Evolutionary conservation across 1,139 yeast species (phyloP), one percentile per base, ranked within the genome.

Genomic region (Citeromyces hawaiiensis): DNA sequence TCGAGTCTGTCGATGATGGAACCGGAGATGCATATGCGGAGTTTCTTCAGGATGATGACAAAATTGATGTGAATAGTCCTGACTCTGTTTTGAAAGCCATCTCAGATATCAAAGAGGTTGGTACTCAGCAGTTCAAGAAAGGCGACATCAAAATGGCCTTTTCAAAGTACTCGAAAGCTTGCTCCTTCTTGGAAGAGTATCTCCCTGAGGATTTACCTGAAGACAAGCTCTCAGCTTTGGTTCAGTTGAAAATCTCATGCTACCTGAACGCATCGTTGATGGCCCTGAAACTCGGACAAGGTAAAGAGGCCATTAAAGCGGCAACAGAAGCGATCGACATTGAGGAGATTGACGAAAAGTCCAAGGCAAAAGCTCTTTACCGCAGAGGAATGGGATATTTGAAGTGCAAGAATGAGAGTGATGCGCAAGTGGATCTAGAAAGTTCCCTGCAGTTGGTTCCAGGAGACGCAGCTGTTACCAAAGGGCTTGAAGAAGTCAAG

Each of bases 1-100:
- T 23, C 11, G 27, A 23, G 27, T 56, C 50, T 7, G 56, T 60
- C 14, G 85, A 78, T 48, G 96, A 85, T 53, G 88, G 83, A 15
- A 80, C 86, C 19, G 96, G 96, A 15, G 97, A 88, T 55, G 60
- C 67, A 32, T 87, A 79, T 55, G 96, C 85, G 55, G 93, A 80
- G 40, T 67, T 68, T 17, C 66, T 88, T 43, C 79, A 73, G 36
- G 94, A 83, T 54, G 88, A 86, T 52, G 77, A 73, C 43, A 68
- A 64, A 39, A 73, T 83, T 36, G 82, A 85, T 51, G 50, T 69
- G 19, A 64, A 67, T 14, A 61, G 73, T 33, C 76, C 85, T 11
- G 73, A 70, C 35, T 64, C 80, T 7, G 93, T 85, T 6, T 68
- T 81, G 50, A 63, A 64, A 32, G 94, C 88, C 1, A 77, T 81